phyloP scores from a whole-genome alignment of 2,329 filamentous ascomycete species.

The Capronia coronata region DNA sequence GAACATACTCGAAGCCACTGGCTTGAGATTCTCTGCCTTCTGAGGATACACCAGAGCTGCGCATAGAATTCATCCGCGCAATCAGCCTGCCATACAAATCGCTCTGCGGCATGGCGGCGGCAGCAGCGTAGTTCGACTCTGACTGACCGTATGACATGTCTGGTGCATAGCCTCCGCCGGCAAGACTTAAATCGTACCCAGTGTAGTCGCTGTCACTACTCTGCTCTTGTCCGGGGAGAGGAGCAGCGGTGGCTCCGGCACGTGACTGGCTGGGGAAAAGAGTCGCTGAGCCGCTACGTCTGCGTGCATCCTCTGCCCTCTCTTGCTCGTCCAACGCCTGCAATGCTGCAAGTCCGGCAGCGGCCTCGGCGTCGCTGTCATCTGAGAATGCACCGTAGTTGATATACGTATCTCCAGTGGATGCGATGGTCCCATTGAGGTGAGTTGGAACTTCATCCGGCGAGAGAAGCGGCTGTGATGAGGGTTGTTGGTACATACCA shows the following conservation, averaged over 20 bases:
- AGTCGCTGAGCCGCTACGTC: slow-evolving; percentile 44
- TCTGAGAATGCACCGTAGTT: slow-evolving; percentile 52
- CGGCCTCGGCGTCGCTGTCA: slow-evolving; percentile 82
- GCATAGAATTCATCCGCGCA: slow-evolving; percentile 27
- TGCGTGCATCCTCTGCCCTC: slow-evolving; percentile 49
- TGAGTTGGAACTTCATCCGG: slow-evolving; percentile 43
- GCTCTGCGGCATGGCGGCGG: slow-evolving; percentile 20
- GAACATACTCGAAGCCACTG: slow-evolving; percentile 34
- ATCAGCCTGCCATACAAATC: slow-evolving; percentile 23
- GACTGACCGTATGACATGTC: slow-evolving; percentile 56
- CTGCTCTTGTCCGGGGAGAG: slow-evolving; percentile 29
- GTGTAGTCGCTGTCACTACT: slow-evolving; percentile 68
- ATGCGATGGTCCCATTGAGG: slow-evolving; percentile 46
- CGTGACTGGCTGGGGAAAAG: slow-evolving; percentile 33
- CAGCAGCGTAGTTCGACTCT: slow-evolving; percentile 22
- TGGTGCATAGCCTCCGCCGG: slow-evolving; percentile 64
- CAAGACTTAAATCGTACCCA: slow-evolving; percentile 63
- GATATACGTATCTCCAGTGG: slow-evolving; percentile 41
- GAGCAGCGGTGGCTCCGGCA: slow-evolving; percentile 32
- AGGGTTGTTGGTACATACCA: slow-evolving; percentile 27
- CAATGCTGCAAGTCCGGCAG: slow-evolving; percentile 76
- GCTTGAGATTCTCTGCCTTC: slow-evolving; percentile 27
- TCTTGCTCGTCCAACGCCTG: slow-evolving; percentile 75
- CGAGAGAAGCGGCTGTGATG: slow-evolving; percentile 30
- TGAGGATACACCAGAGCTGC: slow-evolving; percentile 28